phyloP scores from a whole-genome alignment of 169 alveolate genomes.

The Plasmodium blacklocki region DNA sequence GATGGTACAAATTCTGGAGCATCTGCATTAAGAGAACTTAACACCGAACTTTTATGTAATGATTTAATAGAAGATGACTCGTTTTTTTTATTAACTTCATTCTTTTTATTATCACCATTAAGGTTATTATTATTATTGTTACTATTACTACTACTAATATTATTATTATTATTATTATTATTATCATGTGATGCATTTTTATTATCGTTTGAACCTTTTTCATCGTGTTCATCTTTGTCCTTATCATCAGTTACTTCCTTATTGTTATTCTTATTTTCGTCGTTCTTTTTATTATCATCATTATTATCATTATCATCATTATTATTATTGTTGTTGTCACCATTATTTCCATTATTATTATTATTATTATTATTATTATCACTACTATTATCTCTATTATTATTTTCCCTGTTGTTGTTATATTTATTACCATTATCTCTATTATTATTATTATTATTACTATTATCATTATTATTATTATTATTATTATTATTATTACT shows the following conservation, averaged over 20 bases:
- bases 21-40: constrained; percentile 74
- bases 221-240: constrained; percentile 6
- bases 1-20: constrained; percentile 78
- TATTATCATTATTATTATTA: neutral
- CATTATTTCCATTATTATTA: constrained; percentile 12
- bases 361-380: neutral
- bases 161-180: neutral
- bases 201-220: neutral
- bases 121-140: neutral
- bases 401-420: neutral
- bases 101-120: constrained; percentile 15
- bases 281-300: neutral
- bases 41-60: neutral
- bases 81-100: neutral
- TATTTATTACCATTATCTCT: neutral
- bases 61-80: neutral
- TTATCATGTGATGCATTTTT: neutral
- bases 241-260: neutral
- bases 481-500: neutral
- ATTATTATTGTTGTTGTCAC: neutral
- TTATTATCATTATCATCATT: neutral
- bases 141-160: neutral
- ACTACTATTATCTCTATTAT: neutral
- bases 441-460: neutral
- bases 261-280: constrained; percentile 3